A percentile compares a stretch with the other conserved stretches of the same genome.
phyloP scores from a whole-genome alignment of 148 eudicot species.

The Beta vulgaris region DNA sequence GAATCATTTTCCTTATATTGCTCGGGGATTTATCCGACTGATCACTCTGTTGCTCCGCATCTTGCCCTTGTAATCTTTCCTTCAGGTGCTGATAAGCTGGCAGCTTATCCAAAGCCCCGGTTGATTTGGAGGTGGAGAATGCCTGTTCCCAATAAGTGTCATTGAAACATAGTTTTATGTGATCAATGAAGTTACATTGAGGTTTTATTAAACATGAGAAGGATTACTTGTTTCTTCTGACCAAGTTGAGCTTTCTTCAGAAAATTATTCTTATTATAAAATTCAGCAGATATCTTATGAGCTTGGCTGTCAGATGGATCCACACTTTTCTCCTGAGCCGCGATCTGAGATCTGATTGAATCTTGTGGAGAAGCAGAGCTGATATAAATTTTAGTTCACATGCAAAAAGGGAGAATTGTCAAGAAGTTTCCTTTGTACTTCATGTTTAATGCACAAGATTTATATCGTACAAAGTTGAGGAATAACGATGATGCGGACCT shows the following conservation, averaged over 20 bases:
- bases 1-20: constrained; percentile 67
- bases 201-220: constrained; percentile 20
- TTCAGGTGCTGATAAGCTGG: constrained; percentile 16
- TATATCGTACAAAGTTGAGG: neutral
- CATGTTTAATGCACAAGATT: neutral
- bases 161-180: neutral
- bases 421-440: neutral
- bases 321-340: constrained; percentile 18
- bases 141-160: constrained; percentile 20
- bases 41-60: constrained; percentile 36
- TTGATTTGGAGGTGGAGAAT: constrained; percentile 29
- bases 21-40: constrained; percentile 48
- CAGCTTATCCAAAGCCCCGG: constrained; percentile 29
- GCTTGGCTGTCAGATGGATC: constrained; percentile 24
- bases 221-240: constrained; percentile 29
- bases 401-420: constrained; percentile 18
- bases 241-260: constrained; percentile 19
- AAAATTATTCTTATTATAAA: constrained; percentile 15
- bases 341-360: constrained; percentile 27
- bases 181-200: constrained; percentile 3
- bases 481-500: constrained; percentile 34
- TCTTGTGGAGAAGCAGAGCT: constrained; percentile 41
- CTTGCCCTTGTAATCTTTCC: constrained; percentile 24
- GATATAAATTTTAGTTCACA: constrained; percentile 30
- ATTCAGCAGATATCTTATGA: constrained; percentile 1